Evolutionary conservation across 352 stramenopile species (phyloP).

Genomic region (Paralagenidium karlingii): DNA sequence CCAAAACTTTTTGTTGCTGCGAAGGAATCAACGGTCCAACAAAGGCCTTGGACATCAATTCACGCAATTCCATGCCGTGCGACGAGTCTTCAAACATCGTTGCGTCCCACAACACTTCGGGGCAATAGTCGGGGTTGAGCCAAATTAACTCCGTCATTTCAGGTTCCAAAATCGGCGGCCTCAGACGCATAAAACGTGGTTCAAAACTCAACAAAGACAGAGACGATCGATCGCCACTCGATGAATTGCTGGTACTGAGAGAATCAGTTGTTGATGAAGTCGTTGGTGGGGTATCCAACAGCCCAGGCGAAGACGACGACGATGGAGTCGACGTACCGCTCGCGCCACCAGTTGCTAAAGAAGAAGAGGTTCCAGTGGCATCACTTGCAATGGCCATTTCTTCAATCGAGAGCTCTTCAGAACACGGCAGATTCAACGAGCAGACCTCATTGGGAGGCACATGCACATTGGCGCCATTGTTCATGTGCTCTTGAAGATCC

Average conservation of each 20-base stretch:
- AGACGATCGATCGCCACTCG: constrained; percentile 13
- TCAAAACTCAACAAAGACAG: constrained; percentile 81
- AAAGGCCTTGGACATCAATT: constrained; percentile 87
- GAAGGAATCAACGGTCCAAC: constrained; percentile 77
- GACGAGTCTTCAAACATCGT: constrained; percentile 80
- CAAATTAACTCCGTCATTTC: constrained; percentile 86
- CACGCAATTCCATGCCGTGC: constrained; percentile 74
- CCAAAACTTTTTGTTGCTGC: constrained; percentile 83
- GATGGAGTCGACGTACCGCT: too few species aligned
- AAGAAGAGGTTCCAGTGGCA: constrained; percentile 11
- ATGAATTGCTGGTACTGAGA: constrained; percentile 7
- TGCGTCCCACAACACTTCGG: constrained; percentile 82
- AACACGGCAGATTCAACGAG: constrained; percentile 48
- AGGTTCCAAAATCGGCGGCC: constrained; percentile 72
- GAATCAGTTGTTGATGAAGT: constrained; percentile 2
- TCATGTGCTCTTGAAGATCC: constrained; percentile 71
- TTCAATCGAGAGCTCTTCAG: constrained; percentile 56
- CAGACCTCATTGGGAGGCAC: constrained; percentile 60
- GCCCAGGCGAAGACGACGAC: constrained; percentile 10
- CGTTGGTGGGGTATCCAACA: neutral
- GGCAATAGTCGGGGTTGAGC: constrained; percentile 87
- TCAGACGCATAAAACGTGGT: constrained; percentile 77
- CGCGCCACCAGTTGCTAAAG: too few species aligned
- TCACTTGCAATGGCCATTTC: constrained; percentile 49
- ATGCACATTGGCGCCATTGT: constrained; percentile 61